Conservation (phyloP, 176 grass and related monocot species). For the Triticum timopheevii region DNA sequence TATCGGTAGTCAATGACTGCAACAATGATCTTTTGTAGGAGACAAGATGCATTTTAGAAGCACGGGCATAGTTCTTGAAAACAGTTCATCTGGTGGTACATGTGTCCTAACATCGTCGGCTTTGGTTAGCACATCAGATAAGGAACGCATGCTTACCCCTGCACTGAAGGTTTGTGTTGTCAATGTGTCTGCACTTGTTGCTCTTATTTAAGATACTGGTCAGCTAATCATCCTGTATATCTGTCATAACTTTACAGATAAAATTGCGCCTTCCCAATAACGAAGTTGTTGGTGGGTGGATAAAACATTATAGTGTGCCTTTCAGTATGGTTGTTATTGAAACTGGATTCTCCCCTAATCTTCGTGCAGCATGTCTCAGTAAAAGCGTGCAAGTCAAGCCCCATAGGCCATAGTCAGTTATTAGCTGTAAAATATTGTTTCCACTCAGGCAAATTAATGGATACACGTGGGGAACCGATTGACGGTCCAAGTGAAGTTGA, state of each 20-base stretch:
- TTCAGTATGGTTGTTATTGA: not conserved
- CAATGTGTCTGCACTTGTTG: not conserved
- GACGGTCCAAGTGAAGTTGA: not conserved
- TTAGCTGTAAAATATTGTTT: not conserved
- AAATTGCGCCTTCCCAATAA: conserved; percentile 8
- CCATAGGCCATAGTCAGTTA: not conserved
- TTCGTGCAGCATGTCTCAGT: not conserved
- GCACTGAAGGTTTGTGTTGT: not conserved
- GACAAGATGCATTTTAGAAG: not conserved
- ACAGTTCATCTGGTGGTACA: not conserved
- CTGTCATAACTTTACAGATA: not conserved
- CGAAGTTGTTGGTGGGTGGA: not conserved
- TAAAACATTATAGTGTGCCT: not conserved
- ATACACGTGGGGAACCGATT: not conserved
- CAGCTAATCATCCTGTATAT: not conserved
- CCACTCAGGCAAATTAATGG: not conserved
- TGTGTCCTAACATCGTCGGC: not conserved
- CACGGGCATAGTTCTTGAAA: conserved; percentile 2
- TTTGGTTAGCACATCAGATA: not conserved
- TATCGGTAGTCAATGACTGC: not conserved
- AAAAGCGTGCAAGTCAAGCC: not conserved
- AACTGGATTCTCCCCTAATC: not conserved
- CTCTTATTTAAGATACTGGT: not conserved
- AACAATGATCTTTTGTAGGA: conserved; percentile 14
- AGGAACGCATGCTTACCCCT: not conserved